Evolutionary conservation across 371 early-diverging fungal genomes (phyloP).

Genomic region (Syncephalis plumigaleata): DNA sequence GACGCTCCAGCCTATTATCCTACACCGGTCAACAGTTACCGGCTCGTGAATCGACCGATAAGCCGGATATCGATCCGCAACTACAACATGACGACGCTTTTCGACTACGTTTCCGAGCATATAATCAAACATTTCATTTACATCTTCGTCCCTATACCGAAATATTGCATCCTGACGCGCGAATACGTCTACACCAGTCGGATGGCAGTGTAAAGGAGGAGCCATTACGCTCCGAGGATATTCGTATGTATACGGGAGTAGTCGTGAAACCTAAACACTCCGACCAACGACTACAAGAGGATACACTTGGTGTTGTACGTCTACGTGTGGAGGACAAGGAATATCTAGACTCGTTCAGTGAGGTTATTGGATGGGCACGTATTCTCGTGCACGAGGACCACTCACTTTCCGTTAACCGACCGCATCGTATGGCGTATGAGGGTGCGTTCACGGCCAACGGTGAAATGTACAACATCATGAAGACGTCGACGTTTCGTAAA

Average conservation of each 20-base stretch:
- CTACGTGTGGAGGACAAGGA: background rate
- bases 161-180: constrained; percentile 50
- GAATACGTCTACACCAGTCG: constrained; percentile 12
- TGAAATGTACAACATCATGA: constrained; percentile 43
- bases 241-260: constrained; percentile 37
- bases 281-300: constrained; percentile 11
- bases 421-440: constrained; percentile 18
- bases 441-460: constrained; percentile 35
- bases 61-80: background rate
- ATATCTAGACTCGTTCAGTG: constrained; percentile 8
- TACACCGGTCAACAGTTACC: too few species aligned
- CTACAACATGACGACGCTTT: constrained; percentile 31
- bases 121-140: constrained; percentile 48
- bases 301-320: constrained; percentile 9
- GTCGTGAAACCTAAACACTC: constrained; percentile 17
- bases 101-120: constrained; percentile 39
- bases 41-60: too few species aligned
- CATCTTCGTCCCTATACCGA: constrained; percentile 53
- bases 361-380: constrained; percentile 45
- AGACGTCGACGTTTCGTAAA: constrained; percentile 26
- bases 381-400: constrained; percentile 28
- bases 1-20: too few species aligned
- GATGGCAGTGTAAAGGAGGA: constrained; percentile 10
- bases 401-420: constrained; percentile 6
- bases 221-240: constrained; percentile 15